Percentiles rank a stretch among this genome's conserved stretches.
Conservation (phyloP, 2,329 filamentous ascomycete genomes). For the Sclerotinia borealis region DNA sequence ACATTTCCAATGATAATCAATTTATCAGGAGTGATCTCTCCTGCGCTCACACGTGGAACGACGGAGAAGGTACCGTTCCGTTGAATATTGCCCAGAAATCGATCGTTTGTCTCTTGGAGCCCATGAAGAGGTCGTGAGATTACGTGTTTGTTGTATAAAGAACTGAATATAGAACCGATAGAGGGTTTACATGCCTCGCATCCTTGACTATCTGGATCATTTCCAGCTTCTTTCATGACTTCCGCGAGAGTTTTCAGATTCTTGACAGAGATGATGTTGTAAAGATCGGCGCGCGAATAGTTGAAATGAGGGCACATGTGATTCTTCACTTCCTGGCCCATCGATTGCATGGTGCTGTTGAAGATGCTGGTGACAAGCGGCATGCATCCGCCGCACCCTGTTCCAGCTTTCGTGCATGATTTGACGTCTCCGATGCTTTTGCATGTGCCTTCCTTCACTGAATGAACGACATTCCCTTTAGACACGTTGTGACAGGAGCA, state of each 20-base stretch:
- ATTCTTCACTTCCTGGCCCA: conserved; percentile 85
- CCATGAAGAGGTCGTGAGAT: conserved; percentile 66
- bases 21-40: conserved; percentile 83
- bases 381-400: conserved; percentile 85
- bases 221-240: conserved; percentile 74
- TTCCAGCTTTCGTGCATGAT: conserved; percentile 85
- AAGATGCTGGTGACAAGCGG: conserved; percentile 85
- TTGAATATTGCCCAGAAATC: conserved; percentile 84
- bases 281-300: conserved; percentile 81
- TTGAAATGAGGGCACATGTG: conserved; percentile 78
- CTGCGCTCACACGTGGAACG: conserved; percentile 73
- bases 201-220: conserved; percentile 63
- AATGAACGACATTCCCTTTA: conserved; percentile 70
- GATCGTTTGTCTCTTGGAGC: conserved; percentile 86
- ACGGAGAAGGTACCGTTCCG: conserved; percentile 88
- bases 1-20: conserved; percentile 78
- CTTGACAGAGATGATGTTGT: conserved; percentile 82
- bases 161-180: conserved; percentile 73
- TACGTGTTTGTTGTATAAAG: conserved; percentile 77
- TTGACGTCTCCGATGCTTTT: conserved; percentile 80
- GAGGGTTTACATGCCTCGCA: conserved; percentile 85
- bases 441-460: conserved; percentile 71
- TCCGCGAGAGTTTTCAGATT: conserved; percentile 63
- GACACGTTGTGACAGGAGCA: conserved; percentile 92
- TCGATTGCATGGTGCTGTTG: conserved; percentile 77